Evolutionary conservation across 345 rosid species (phyloP), one percentile per base, ranked within the genome.

Genomic region (Linum usitatissimum): DNA sequence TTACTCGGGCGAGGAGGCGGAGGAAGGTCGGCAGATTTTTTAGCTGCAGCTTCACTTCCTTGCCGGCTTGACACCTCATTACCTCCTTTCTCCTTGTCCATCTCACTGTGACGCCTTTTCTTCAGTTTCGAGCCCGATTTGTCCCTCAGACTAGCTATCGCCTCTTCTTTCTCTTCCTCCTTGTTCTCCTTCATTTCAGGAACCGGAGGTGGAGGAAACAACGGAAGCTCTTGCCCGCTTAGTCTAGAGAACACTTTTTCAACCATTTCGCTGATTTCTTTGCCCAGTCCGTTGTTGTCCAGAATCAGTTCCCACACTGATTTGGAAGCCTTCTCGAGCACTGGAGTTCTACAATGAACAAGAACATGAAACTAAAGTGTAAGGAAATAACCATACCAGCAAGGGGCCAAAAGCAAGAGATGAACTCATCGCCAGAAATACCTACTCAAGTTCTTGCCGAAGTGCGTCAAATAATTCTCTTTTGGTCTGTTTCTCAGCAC

Each of bases 261-360:
- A 51, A 80, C 81, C 0, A 76, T 75, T 66, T 77, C 81, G 18
- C 73, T 71, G 60, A 77, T 77, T 51, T 80, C 84, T 72, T 86
- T 87, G 59, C 99, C 96, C 42, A 87, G 64, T 15, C 97, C 99
- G 53, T 82, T 72, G 45, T 66, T 65, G 67, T 90, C 96, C 67
- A 93, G 77, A 68, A 93, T 93, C 78, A 93, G 64, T 59, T 93
- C 99, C 99, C 99, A 93, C 62, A 90, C 94, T n/a, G 97, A 90
- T 76, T 86, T 87, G 12, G 97, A 93, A 54, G 97, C 99, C 76
- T 82, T 90, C 81, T 93, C 96, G 1, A 90, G 84, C 68, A 87
- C 96, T 1, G 93, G 97, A 70, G 87, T 74, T 75, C 97, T 92
- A 65, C 40, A 51, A 63, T 66, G 18, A 56, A 57, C 36, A 57